These are phyloP conservation scores for Tulasnella sp. DNA, from an alignment of 768 basidiomycete genomes.

Conservation along the genomic window DNA sequence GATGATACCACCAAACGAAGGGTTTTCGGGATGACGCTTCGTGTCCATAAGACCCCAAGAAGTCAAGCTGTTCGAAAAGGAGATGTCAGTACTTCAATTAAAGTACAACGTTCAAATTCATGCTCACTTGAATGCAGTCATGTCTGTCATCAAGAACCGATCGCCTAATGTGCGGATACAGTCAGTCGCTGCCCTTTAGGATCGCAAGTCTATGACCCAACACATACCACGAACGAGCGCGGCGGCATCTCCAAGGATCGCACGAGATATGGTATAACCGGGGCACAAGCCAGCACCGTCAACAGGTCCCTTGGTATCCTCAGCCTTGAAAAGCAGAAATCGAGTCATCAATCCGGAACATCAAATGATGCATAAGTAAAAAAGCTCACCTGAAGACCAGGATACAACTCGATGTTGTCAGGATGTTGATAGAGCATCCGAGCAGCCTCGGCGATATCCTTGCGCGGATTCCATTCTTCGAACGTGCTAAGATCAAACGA, in stretches of 20 bases:
- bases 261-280: slow-evolving; percentile 17
- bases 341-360: neutral
- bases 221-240: slow-evolving; percentile 18
- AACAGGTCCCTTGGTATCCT: slow-evolving; percentile 3
- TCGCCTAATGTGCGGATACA: slow-evolving; percentile 31
- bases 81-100: too few species aligned
- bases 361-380: neutral
- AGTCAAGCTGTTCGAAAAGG: slow-evolving; percentile 34
- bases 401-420: slow-evolving; percentile 18
- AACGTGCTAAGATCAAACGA: slow-evolving; percentile 12
- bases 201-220: neutral
- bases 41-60: slow-evolving; percentile 65
- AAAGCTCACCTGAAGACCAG: slow-evolving; percentile 10
- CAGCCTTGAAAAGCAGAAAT: neutral
- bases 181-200: neutral
- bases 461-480: slow-evolving; percentile 18
- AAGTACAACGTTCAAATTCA: neutral
- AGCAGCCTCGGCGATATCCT: slow-evolving; percentile 14
- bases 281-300: slow-evolving; percentile 14
- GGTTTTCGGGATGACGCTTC: slow-evolving; percentile 39
- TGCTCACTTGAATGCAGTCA: slow-evolving; percentile 50
- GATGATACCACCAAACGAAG: slow-evolving; percentile 61
- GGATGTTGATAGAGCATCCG: slow-evolving; percentile 11
- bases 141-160: slow-evolving; percentile 64
- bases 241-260: slow-evolving; percentile 20